Conservation (phyloP, 768 basidiomycete species). For the Exsudoporus frostii region DNA sequence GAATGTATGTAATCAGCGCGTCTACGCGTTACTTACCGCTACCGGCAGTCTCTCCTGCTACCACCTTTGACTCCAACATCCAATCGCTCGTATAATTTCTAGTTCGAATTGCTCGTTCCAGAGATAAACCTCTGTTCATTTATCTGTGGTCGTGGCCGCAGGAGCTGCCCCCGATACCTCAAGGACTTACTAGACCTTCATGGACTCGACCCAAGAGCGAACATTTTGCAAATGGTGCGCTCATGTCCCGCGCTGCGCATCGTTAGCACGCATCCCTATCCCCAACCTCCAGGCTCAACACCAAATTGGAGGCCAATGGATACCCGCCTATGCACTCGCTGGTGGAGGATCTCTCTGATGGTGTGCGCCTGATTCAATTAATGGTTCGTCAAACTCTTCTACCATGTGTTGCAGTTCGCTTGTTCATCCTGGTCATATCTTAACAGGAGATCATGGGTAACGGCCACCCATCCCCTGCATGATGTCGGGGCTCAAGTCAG, state of each 20-base stretch:
- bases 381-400: constrained; percentile 53
- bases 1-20: constrained; percentile 22
- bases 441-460: constrained; percentile 93
- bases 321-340: constrained; percentile 88
- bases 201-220: constrained; percentile 55
- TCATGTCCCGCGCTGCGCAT: not conserved
- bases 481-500: constrained; percentile 5
- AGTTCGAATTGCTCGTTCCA: not conserved
- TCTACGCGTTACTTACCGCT: not conserved
- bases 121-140: not conserved
- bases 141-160: not conserved
- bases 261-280: not conserved
- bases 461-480: constrained; percentile 8
- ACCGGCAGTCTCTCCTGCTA: not conserved
- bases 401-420: not conserved
- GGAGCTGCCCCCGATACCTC: not conserved
- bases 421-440: not conserved
- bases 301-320: constrained; percentile 83
- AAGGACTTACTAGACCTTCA: constrained; percentile 2
- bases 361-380: constrained; percentile 91
- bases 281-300: constrained; percentile 75
- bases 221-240: constrained; percentile 90
- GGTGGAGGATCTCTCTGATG: constrained; percentile 89
- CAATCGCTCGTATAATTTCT: not conserved
- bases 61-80: not conserved